Conservation (phyloP, 768 basidiomycete genomes). For the Pisolithus albus region DNA sequence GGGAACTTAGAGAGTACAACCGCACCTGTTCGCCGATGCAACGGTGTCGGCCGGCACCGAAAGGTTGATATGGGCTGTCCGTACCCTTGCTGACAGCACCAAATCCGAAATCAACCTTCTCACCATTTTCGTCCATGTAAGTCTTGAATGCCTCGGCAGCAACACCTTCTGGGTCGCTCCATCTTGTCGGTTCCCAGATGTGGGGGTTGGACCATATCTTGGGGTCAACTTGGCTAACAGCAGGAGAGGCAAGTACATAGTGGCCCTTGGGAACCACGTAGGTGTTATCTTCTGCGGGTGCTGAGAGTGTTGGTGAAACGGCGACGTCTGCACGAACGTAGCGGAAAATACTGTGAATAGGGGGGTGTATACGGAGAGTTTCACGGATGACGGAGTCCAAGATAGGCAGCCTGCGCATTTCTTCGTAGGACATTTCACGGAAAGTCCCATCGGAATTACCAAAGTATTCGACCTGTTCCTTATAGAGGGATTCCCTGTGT, state of each 20-base stretch:
- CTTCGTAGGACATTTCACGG: constrained; percentile 78
- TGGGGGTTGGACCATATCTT: constrained; percentile 66
- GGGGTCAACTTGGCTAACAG: constrained; percentile 84
- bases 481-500: constrained; percentile 69
- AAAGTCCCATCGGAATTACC: constrained; percentile 73
- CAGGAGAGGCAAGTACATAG: constrained; percentile 84
- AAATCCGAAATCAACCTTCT: constrained; percentile 95
- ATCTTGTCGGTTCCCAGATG: constrained; percentile 75
- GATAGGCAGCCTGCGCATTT: constrained; percentile 73
- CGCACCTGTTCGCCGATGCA: constrained; percentile 87
- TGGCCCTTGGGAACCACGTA: constrained; percentile 89
- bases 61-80: constrained; percentile 93
- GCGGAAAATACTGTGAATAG: constrained; percentile 94
- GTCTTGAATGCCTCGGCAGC: constrained; percentile 71
- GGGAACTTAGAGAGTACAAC: constrained; percentile 4
- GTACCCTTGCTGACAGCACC: constrained; percentile 95
- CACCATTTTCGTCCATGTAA: constrained; percentile 69
- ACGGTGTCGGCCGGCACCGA: constrained; percentile 93
- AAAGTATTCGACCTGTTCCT: constrained; percentile 84
- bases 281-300: constrained; percentile 63
- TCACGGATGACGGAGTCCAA: constrained; percentile 90
- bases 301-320: constrained; percentile 72
- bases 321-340: constrained; percentile 81
- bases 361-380: constrained; percentile 88
- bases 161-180: constrained; percentile 79